phyloP scores from a whole-genome alignment of 176 grass and related monocot genomes.

The Avena eriantha region DNA sequence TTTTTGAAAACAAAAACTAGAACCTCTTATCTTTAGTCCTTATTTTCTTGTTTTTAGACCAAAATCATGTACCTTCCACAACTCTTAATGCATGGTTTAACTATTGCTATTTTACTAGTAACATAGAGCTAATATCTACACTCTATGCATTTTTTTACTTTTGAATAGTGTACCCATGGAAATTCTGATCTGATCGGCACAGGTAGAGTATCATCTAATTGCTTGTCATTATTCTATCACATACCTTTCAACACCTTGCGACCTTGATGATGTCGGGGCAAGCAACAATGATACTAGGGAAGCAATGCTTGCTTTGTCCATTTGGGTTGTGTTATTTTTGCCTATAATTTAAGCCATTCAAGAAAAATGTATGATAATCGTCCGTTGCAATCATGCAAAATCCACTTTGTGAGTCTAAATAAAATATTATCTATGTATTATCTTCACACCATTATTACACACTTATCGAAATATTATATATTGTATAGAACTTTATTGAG shows the following conservation, averaged over 20 bases:
- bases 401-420: background rate
- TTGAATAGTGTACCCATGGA: background rate
- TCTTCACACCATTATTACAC: background rate
- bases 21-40: background rate
- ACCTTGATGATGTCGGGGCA: background rate
- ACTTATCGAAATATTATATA: background rate
- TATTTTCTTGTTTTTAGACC: background rate
- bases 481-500: background rate
- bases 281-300: background rate
- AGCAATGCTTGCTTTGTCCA: background rate
- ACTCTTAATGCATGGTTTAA: too few species aligned
- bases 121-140: too few species aligned
- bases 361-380: background rate
- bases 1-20: too few species aligned
- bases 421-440: background rate
- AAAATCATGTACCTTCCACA: background rate
- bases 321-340: background rate
- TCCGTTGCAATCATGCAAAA: background rate
- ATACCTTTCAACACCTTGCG: background rate
- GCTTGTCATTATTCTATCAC: background rate
- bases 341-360: background rate
- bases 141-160: background rate
- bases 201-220: background rate
- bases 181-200: background rate
- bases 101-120: too few species aligned